Percentiles rank a stretch among this genome's conserved stretches.
These are phyloP conservation scores for Aquilaria agallochum DNA, from an alignment of 441 rosid genomes.

Conservation along the genomic window DNA sequence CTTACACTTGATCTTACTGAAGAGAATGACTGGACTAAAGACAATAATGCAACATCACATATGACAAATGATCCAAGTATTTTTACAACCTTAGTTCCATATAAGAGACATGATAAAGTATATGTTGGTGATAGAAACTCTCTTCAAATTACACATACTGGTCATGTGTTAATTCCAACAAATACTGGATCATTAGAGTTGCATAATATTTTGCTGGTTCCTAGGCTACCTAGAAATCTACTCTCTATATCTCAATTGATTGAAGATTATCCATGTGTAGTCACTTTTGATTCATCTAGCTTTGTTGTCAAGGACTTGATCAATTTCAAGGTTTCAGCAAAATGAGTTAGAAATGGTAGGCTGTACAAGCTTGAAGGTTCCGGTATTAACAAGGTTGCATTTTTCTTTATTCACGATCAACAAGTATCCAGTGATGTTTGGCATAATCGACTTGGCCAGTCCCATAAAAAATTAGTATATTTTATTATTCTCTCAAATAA, in stretches of 20 bases:
- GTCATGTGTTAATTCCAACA: not conserved
- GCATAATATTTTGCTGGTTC: too few relatives aligned
- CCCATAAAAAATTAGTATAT: not conserved
- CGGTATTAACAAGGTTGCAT: not conserved
- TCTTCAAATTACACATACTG: not conserved
- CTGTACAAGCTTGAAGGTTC: not conserved
- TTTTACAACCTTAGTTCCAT: not conserved
- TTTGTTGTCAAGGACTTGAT: not conserved
- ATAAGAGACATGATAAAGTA: not conserved
- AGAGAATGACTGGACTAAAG: not conserved
- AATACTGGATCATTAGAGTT: not conserved
- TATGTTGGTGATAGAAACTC: not conserved
- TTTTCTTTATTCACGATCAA: not conserved
- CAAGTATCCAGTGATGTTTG: not conserved
- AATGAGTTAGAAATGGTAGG: not conserved
- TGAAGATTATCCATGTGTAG: not conserved
- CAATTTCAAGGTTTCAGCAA: not conserved
- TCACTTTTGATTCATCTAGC: not conserved
- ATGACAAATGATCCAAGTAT: not conserved
- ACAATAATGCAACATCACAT: not conserved
- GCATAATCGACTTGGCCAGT: not conserved
- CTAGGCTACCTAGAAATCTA: too few relatives aligned
- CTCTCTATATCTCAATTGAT: not conserved
- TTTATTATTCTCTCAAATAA: not conserved
- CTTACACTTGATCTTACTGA: not conserved